These are phyloP conservation scores for Termitomyces sp. DNA, from an alignment of 768 basidiomycete genomes.

Conservation along the genomic window DNA sequence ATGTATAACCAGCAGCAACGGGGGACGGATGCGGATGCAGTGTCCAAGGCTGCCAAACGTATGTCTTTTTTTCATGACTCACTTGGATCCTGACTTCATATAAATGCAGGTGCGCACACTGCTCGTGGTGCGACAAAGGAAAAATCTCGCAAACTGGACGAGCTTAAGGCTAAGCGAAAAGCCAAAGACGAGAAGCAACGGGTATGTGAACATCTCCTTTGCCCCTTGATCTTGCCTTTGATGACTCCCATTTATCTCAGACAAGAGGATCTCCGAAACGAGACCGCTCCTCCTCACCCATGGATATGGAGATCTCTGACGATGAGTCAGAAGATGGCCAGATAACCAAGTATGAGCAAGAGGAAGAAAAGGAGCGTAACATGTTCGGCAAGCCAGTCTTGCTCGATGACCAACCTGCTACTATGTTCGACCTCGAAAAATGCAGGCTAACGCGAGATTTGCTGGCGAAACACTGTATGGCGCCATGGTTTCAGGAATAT, in stretches of 20 bases:
- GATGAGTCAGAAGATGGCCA: conserved; percentile 84
- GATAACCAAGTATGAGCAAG: conserved; percentile 66
- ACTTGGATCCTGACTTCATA: not conserved
- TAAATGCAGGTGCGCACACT: conserved; percentile 61
- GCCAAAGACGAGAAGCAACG: conserved; percentile 87
- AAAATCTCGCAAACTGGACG: conserved; percentile 73
- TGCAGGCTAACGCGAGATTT: conserved; percentile 63
- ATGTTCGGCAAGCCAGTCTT: conserved; percentile 37
- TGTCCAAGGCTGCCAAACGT: conserved; percentile 78
- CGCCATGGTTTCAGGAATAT: conserved; percentile 85
- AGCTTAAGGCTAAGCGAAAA: conserved; percentile 80
- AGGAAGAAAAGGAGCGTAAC: conserved; percentile 59
- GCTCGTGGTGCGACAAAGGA: conserved; percentile 73
- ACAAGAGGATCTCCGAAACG: conserved; percentile 54
- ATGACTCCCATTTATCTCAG: conserved; percentile 20
- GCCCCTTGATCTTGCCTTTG: not conserved
- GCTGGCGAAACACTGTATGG: conserved; percentile 64
- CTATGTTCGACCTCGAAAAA: conserved; percentile 50
- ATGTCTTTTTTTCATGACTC: conserved; percentile 18
- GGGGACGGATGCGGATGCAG: conserved; percentile 45
- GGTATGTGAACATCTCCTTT: conserved; percentile 34
- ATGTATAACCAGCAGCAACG: conserved; percentile 62
- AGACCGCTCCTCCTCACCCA: conserved; percentile 73
- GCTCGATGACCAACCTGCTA: conserved; percentile 44
- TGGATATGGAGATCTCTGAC: conserved; percentile 83